A percentile compares a stretch with the other conserved stretches of the same genome.
phyloP scores from a whole-genome alignment of 1,284 basidiomycete species.

The Garcileccinum viscosum region DNA sequence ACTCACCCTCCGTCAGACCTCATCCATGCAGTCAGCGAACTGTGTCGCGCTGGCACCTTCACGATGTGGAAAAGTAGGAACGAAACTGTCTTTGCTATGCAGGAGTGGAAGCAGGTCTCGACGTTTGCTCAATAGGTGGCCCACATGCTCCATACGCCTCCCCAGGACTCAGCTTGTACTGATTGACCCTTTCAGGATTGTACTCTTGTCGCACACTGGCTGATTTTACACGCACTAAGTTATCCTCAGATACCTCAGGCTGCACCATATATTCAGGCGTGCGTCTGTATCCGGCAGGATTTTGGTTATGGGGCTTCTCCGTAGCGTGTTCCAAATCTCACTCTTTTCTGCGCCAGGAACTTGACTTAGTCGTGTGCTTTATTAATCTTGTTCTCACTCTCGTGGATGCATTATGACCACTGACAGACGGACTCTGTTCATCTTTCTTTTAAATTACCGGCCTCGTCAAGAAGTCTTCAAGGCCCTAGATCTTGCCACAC shows the following conservation, averaged over 20 bases:
- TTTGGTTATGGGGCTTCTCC: constrained; percentile 59
- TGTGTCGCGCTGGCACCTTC: too few relatives aligned
- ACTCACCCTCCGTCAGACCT: too few relatives aligned
- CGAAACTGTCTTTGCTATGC: constrained; percentile 76
- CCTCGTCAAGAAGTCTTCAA: constrained; percentile 70
- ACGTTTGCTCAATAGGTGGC: constrained; percentile 68
- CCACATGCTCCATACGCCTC: constrained; percentile 78
- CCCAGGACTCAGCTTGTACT: constrained; percentile 45
- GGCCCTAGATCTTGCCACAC: constrained; percentile 68
- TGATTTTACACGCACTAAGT: background rate
- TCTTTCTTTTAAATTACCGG: constrained; percentile 33
- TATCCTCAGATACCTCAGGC: constrained; percentile 36
- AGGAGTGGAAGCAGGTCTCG: constrained; percentile 77
- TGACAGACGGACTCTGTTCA: background rate
- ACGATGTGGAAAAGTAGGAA: constrained; percentile 74
- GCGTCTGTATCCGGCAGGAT: constrained; percentile 67
- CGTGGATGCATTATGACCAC: background rate
- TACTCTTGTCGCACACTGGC: background rate
- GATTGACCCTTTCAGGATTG: background rate
- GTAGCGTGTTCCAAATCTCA: background rate
- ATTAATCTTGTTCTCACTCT: constrained; percentile 27
- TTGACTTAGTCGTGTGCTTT: constrained; percentile 63
- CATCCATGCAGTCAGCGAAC: too few relatives aligned
- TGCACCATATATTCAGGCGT: constrained; percentile 68
- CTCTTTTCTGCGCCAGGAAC: constrained; percentile 38